Base-by-base conservation (phyloP, 805 yeast species). In the Danielia reshetovae region DNA sequence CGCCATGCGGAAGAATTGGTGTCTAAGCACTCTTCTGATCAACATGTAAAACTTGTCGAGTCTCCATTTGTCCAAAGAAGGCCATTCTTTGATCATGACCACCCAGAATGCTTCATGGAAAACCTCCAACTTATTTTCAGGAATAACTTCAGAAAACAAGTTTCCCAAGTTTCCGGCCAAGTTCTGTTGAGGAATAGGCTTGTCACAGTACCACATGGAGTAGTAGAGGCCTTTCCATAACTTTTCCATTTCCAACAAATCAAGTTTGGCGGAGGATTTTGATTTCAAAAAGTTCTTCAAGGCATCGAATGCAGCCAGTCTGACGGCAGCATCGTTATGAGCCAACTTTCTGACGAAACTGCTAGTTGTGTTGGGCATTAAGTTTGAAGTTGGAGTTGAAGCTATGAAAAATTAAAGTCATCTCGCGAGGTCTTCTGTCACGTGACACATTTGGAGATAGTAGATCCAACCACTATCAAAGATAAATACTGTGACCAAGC, bases 181-280 rank as follows among this genome's bases (percentile, higher is more conserved):
- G 39, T 80, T 65, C 59, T 88, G 96, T 60, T 93, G 98, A 16
- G 95, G 93, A 49, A 83, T 72, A 18, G 96, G 95, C 54, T 89
- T 77, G 59, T 93, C 98, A 55, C 94, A 76, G 64, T 83, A 87
- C 97, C 98, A 93, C 95, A 93, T 86, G 8, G 95, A 77, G 55
- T 72, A 93, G 60, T 82, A 93, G 26, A 93, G 70, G n/a, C 97
- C 98, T 61, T 85, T 88, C 97, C 98, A 93, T 40, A 93, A 65
- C 56, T 90, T 89, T 46, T 84, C 84, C 43, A 78, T 68, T 34
- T 87, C 93, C 25, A 74, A 52, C 30, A 55, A 62, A 5, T 68
- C 51, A 25, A 79, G 58, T 24, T 72, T 64, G 48, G 39, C 60
- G 19, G 68, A 55, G 18, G 57, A 32, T 29, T 58, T 59, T 14